Evolutionary conservation across 805 yeast genomes (phyloP).

Genomic region (Ogataea naganishii): DNA sequence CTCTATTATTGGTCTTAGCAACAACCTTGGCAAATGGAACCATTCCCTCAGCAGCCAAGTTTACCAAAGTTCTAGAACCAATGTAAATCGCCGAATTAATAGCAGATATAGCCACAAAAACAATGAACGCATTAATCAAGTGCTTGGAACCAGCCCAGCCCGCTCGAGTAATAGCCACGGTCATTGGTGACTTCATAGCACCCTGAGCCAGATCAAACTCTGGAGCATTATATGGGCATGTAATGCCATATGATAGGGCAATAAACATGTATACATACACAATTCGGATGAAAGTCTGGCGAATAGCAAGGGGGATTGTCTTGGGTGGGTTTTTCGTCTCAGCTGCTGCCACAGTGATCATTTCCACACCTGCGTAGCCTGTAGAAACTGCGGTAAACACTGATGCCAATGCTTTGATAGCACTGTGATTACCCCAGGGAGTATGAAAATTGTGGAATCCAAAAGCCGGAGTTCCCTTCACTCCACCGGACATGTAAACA

Average conservation of each 20-base stretch:
- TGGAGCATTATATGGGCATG: constrained; percentile 45
- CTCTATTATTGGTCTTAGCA: constrained; percentile 39
- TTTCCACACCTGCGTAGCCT: constrained; percentile 19
- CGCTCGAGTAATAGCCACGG: constrained; percentile 30
- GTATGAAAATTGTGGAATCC: constrained; percentile 12
- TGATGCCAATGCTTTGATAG: constrained; percentile 15
- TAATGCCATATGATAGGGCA: constrained; percentile 40
- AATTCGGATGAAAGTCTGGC: constrained; percentile 45
- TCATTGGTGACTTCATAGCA: constrained; percentile 32
- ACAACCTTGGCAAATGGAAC: constrained; percentile 61
- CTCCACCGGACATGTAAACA: constrained; percentile 22
- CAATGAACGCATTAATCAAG: constrained; percentile 51
- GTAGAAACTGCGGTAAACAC: constrained; percentile 15
- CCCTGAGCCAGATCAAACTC: constrained; percentile 20
- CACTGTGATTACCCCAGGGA: constrained; percentile 6
- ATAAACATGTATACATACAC: constrained; percentile 41
- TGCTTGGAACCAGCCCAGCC: no score
- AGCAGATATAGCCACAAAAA: constrained; percentile 52
- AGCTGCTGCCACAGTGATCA: constrained; percentile 44
- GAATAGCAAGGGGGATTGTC: constrained; percentile 43
- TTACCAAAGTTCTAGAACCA: constrained; percentile 57
- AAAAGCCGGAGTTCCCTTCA: constrained; percentile 12
- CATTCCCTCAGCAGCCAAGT: constrained; percentile 54
- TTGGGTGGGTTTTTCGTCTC: constrained; percentile 44
- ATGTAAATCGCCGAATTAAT: constrained; percentile 63